Percentiles rank a stretch among this genome's conserved stretches.
phyloP scores from a whole-genome alignment of 192 early-diverging fungal species.

The Coemansia sp. region DNA sequence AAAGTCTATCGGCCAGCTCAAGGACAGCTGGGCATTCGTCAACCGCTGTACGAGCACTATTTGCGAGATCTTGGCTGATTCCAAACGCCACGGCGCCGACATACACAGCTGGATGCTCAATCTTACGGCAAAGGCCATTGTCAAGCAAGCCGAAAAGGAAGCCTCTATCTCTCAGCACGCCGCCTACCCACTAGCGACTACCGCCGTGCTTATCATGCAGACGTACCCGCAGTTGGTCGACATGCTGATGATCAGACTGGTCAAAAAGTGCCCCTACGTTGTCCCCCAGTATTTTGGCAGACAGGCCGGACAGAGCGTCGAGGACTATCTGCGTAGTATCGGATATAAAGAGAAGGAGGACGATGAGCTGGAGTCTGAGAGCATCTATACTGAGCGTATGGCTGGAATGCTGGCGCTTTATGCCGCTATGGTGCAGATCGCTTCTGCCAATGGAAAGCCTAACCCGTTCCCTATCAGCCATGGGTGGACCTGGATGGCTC shows the following conservation, averaged over 20 bases:
- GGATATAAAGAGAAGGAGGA: conserved; percentile 47
- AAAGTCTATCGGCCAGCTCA: conserved; percentile 51
- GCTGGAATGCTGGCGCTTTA: conserved; percentile 47
- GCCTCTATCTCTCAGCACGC: conserved; percentile 31
- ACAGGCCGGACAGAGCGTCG: conserved; percentile 19
- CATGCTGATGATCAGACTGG: conserved; percentile 44
- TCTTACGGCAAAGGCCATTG: conserved; percentile 44
- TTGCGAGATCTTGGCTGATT: conserved; percentile 19
- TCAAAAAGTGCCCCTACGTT: conserved; percentile 55
- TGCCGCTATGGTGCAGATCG: conserved; percentile 47
- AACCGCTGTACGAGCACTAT: conserved; percentile 24
- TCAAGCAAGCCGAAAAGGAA: conserved; percentile 53
- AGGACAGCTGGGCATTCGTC: conserved; percentile 47
- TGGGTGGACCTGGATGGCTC: conserved; percentile 55
- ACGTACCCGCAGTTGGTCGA: conserved; percentile 29
- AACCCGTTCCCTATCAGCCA: conserved; percentile 23
- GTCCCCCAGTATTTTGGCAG: conserved; percentile 35
- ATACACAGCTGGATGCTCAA: conserved; percentile 51
- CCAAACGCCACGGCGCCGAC: conserved; percentile 14
- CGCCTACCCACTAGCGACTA: conserved; percentile 43
- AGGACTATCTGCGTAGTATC: conserved; percentile 31
- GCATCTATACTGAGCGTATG: conserved; percentile 48
- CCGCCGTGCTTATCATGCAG: conserved; percentile 37
- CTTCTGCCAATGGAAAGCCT: conserved; percentile 6
- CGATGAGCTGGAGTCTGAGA: conserved; percentile 41